Evolutionary conservation across 805 yeast species (phyloP).

Genomic region (Teunomyces barrocoloradensis): DNA sequence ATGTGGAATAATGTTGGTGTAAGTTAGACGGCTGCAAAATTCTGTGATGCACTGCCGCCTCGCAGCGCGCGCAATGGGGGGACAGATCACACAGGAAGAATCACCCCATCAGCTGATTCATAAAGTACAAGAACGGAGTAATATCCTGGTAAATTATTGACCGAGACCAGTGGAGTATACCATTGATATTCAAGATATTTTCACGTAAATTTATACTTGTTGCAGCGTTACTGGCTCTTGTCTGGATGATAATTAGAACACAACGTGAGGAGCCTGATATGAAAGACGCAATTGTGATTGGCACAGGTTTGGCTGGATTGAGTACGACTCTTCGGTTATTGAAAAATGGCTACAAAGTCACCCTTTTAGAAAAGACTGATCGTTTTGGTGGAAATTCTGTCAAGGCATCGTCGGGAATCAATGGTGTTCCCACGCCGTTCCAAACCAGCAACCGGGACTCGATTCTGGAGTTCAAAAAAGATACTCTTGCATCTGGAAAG

Average conservation of each 20-base stretch:
- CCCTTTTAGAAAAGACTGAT: conserved; percentile 47
- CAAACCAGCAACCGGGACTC: conserved; percentile 26
- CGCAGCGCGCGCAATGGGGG: not conserved
- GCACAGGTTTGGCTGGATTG: conserved; percentile 58
- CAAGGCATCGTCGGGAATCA: conserved; percentile 63
- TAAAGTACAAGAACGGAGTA: not conserved
- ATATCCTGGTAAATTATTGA: not conserved
- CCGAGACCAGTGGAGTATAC: not conserved
- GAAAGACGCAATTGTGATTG: conserved; percentile 38
- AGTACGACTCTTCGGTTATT: conserved; percentile 41
- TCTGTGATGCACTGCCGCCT: not conserved
- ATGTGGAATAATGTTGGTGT: too few species aligned
- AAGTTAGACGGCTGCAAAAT: not conserved
- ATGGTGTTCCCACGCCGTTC: conserved; percentile 36
- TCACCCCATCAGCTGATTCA: not conserved
- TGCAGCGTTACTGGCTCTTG: conserved; percentile 3
- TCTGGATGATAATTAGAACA: not conserved
- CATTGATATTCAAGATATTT: not conserved
- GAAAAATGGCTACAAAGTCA: conserved; percentile 38
- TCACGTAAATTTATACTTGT: not conserved
- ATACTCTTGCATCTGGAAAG: conserved; percentile 35
- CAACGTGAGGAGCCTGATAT: not conserved
- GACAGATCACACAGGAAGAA: not conserved
- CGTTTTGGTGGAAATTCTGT: conserved; percentile 58
- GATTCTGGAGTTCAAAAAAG: conserved; percentile 22